A percentile compares a stretch with the other conserved stretches of the same genome.
These are phyloP conservation scores for Letharia columbiana DNA, from an alignment of 495 filamentous ascomycete species.

Conservation along the genomic window DNA sequence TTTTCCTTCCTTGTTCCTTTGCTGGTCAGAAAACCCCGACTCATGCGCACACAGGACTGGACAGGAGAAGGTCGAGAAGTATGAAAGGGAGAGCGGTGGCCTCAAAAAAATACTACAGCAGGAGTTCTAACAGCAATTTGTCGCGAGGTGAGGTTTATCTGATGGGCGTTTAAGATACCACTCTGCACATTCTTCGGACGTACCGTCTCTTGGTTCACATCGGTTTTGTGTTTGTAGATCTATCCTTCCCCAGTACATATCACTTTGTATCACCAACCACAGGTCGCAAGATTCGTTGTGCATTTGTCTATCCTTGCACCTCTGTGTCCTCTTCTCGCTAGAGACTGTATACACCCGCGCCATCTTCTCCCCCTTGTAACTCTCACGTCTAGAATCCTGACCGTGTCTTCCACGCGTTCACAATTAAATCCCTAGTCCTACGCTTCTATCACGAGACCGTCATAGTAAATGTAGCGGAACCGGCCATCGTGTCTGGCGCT, in stretches of 20 bases:
- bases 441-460: neutral
- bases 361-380: neutral
- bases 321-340: neutral
- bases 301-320: neutral
- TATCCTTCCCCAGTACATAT: neutral
- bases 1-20: neutral
- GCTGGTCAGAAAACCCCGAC: neutral
- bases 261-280: neutral
- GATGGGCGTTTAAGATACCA: constrained; percentile 5
- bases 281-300: neutral
- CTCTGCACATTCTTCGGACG: constrained; percentile 7
- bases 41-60: constrained; percentile 22
- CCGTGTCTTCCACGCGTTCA: neutral
- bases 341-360: neutral
- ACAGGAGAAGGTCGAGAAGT: constrained; percentile 67
- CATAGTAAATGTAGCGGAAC: neutral
- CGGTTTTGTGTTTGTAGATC: neutral
- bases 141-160: neutral
- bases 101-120: constrained; percentile 55
- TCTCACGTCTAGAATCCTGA: neutral
- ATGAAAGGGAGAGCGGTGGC: constrained; percentile 59
- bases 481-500: neutral
- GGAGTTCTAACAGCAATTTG: constrained; percentile 17
- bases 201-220: neutral
- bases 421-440: neutral